Evolutionary conservation across 345 rosid genomes (phyloP), one percentile per base, ranked within the genome.

Genomic region (Acer campestre): DNA sequence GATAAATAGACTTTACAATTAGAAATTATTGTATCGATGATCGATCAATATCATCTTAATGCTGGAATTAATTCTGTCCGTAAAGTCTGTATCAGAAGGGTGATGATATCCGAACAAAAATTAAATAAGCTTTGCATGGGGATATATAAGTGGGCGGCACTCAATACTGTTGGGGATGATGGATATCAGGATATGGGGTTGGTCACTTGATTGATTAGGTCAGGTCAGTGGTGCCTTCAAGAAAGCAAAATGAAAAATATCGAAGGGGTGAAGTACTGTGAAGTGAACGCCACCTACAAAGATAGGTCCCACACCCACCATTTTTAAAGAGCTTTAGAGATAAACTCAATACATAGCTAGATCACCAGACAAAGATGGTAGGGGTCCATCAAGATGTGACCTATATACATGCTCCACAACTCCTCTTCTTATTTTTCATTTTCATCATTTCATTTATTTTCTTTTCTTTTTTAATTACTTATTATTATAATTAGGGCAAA

Each of bases 371-470:
- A 35, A 35, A 31, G 40, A 51, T 35, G 78, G 81, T 20, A 63
- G 80, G 89, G 89, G 79, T 38, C 84, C 85, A 65, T 59, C 23
- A 44, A 14, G 58, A 62, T 74, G 83, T 75, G 74, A 68, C 42
- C 64, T 20, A 59, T 79, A 48, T 75, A 20, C 78, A 38, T 70
- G 51, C 74, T 68, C 78, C 80, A 79, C 78, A 69, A 55, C 22
- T 62, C 20, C 42, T 61, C 53, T 71, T 76, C 70, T 13, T 18
- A 58, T 22, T 2, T 38, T 51, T 46, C 1, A 0, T 2, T 27
- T 3, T 17, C 3, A 8, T 42, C 10, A 6, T 13, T 31, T 67
- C 11, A 13, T 27, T 66, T 62, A 0, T 55, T 66, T 10, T 42
- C 7, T 6, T 53, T 65, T 17, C 10, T 35, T 35, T 4, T 35